Evolutionary conservation across 2,329 filamentous ascomycete genomes (phyloP).

Genomic region (Tothia fuscella): DNA sequence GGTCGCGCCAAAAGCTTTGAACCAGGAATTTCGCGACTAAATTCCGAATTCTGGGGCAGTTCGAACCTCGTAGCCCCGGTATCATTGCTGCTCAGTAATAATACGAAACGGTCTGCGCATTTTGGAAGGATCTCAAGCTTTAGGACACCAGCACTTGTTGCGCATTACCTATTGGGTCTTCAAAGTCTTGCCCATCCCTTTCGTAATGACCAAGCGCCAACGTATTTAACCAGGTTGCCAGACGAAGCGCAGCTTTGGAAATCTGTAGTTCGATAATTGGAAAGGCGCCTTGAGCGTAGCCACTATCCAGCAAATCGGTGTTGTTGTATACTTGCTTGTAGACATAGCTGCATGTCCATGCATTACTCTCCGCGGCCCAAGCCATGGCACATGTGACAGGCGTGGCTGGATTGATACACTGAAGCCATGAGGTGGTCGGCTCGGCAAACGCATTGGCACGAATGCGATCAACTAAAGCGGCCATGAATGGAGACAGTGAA

Average conservation of each 20-base stretch:
- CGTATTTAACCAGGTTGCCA: conserved; percentile 29
- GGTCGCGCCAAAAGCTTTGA: too few species aligned
- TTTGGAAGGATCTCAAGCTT: too few species aligned
- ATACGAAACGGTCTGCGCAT: too few species aligned
- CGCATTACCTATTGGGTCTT: too few species aligned
- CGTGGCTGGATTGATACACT: conserved; percentile 23
- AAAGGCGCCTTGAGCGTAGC: conserved; percentile 26
- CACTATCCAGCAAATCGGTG: conserved; percentile 20
- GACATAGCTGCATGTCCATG: conserved; percentile 29
- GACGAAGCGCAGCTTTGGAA: conserved; percentile 27
- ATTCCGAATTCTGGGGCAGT: too few species aligned
- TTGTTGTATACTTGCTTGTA: conserved; percentile 21
- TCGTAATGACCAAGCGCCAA: conserved; percentile 11
- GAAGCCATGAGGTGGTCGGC: conserved; percentile 24
- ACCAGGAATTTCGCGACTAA: too few species aligned
- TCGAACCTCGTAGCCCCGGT: too few species aligned
- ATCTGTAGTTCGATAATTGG: conserved; percentile 30
- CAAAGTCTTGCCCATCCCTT: background rate
- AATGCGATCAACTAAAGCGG: conserved; percentile 24
- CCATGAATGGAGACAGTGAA: conserved; percentile 25
- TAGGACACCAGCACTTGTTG: too few species aligned
- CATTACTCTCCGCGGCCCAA: conserved; percentile 29
- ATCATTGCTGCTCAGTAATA: too few species aligned
- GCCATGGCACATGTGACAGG: conserved; percentile 22
- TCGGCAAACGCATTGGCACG: conserved; percentile 24